Evolutionary conservation across 768 basidiomycete genomes (phyloP), one percentile per base, ranked within the genome.

Genomic region (Saitozyma sp.): DNA sequence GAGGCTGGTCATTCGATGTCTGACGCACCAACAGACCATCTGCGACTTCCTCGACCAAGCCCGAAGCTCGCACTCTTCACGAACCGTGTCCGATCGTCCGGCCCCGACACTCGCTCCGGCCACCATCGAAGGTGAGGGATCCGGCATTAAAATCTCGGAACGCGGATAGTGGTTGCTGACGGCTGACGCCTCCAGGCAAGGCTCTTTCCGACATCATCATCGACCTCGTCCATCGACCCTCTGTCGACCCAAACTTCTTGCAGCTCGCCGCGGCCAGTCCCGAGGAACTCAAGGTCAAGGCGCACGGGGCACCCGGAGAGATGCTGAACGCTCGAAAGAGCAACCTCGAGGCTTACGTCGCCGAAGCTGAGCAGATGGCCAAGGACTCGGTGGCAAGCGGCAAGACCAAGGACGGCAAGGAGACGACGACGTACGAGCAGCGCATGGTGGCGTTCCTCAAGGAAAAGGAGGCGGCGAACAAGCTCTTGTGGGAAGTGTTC

Each of bases 21-120:
- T 16, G n/a, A 56, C 40, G 11, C 14, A 37, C 17, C 59, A 56
- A 45, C 65, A 92, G 91, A 81, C 84, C 38, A 88, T 92, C 65
- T 83, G 89, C 55, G 86, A 88, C 60, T 90, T 92, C 75, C 82
- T 94, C 50, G 91, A 92, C 81, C 88, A 87, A 76, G 90, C 91
- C 13, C 86, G 92, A 51, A 89, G 87, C 0, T 78, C 84, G 13
- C 79, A 83, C 59, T 89, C 89, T 9, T 87, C 88, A 5, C 84
- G 86, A 67, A 87, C 89, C 6, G 88, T 86, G 3, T 89, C 89
- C 0, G 74, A 80, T 11, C 85, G 87, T 1, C 91, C 91, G 0
- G 89, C 91, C 0, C 90, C 90, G 0, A 82, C 85, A 0, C 82
- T 93, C 20, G 83, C 88, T 16, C 91, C 91, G 0, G 90, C 91